These are phyloP conservation scores for Arthrobotrys pseudoclavata DNA, from an alignment of 2,329 filamentous ascomycete species.

Conservation along the genomic window DNA sequence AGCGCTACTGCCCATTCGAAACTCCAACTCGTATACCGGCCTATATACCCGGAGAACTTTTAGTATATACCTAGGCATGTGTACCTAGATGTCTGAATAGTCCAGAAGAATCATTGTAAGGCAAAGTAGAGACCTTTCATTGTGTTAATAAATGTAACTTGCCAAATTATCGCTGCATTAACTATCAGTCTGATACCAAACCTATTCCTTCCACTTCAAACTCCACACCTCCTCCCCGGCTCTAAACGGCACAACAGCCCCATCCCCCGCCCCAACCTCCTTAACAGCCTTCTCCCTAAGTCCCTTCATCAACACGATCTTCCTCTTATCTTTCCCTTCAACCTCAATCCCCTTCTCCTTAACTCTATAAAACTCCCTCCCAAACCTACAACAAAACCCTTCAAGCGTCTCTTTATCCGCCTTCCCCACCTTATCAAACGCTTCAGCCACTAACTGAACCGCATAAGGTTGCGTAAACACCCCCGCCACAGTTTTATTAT, in stretches of 20 bases:
- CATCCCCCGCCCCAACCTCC: conserved; percentile 70
- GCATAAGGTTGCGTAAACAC: conserved; percentile 84
- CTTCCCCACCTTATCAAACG: conserved; percentile 70
- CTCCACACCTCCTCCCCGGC: conserved; percentile 74
- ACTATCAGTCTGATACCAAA: not conserved
- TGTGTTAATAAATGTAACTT: not conserved
- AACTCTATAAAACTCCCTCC: conserved; percentile 73
- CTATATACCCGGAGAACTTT: no score
- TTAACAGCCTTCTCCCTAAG: conserved; percentile 71
- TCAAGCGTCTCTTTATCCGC: conserved; percentile 70
- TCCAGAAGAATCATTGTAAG: no score
- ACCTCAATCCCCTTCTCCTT: conserved; percentile 66
- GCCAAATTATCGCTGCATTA: conserved; percentile 3
- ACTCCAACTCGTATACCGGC: no score
- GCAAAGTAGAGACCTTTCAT: not conserved
- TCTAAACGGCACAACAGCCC: conserved; percentile 76
- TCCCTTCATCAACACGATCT: conserved; percentile 72
- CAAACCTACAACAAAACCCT: conserved; percentile 73
- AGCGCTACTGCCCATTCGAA: no score
- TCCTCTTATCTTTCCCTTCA: conserved; percentile 50
- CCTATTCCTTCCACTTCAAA: conserved; percentile 67
- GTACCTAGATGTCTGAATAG: no score
- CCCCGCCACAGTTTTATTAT: conserved; percentile 75
- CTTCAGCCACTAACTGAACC: conserved; percentile 73
- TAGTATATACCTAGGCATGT: no score